A percentile compares a stretch with the other conserved stretches of the same genome.
phyloP scores from a whole-genome alignment of 495 filamentous ascomycete species.

The Daldinia decipiens region DNA sequence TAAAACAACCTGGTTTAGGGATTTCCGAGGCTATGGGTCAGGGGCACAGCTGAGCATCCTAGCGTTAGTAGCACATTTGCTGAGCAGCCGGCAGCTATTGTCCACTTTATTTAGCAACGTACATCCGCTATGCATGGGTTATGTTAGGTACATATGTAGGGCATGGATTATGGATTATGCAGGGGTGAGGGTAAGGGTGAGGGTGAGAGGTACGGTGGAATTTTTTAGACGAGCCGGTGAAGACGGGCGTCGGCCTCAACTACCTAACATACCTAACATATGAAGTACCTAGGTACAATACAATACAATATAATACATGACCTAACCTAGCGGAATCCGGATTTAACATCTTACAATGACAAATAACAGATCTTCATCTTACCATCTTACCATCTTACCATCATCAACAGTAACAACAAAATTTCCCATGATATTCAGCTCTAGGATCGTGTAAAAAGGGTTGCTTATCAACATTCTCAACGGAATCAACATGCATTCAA shows the following conservation, averaged over 20 bases:
- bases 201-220: background rate
- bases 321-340: constrained; percentile 7
- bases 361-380: constrained; percentile 37
- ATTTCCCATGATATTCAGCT: background rate
- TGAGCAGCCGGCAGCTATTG: constrained; percentile 6
- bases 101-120: constrained; percentile 1
- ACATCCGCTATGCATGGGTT: constrained; percentile 6
- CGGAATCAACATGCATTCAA: background rate
- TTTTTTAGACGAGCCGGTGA: background rate
- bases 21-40: constrained; percentile 43
- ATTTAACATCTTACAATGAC: constrained; percentile 18
- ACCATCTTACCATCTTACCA: constrained; percentile 24
- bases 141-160: too few species aligned
- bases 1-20: constrained; percentile 18
- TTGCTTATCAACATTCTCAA: constrained; percentile 1
- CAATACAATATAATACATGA: too few species aligned
- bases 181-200: background rate
- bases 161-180: background rate
- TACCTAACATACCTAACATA: too few species aligned
- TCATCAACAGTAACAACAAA: constrained; percentile 26
- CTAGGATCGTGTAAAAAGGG: background rate
- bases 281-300: too few species aligned
- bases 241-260: background rate
- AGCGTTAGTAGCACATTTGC: background rate
- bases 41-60: constrained; percentile 33